Evolutionary conservation across 306 rosid species (phyloP).

Genomic region (Crataegus laevigata): DNA sequence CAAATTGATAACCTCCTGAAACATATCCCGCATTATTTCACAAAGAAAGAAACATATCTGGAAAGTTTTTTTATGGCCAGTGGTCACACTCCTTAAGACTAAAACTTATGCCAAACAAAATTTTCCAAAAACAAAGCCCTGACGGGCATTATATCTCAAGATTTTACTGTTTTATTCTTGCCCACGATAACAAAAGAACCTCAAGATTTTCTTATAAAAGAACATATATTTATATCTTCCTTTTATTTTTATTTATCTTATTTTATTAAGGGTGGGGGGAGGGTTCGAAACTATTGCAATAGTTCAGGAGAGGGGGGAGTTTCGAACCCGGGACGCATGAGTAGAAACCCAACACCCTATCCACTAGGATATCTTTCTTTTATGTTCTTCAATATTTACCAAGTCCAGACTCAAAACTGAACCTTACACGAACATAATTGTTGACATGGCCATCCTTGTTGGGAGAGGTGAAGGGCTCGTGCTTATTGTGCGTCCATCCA

Average conservation of each 20-base stretch:
- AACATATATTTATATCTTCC: neutral
- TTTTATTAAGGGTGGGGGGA: too few relatives aligned
- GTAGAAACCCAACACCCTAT: too few relatives aligned
- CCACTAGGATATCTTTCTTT: neutral
- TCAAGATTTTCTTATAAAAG: neutral
- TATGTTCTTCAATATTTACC: neutral
- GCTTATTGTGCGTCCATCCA: constrained; percentile 49
- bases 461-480: constrained; percentile 46
- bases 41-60: neutral
- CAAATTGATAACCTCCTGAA: neutral
- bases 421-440: constrained; percentile 64
- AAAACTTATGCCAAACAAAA: neutral
- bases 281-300: too few relatives aligned
- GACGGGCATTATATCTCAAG: neutral
- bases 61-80: neutral
- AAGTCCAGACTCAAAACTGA: neutral
- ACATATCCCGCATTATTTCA: neutral
- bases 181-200: neutral
- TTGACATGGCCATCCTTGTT: constrained; percentile 87
- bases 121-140: neutral
- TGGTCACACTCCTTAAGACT: neutral
- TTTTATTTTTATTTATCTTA: too few relatives aligned
- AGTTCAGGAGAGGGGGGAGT: too few relatives aligned
- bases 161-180: neutral
- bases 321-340: too few relatives aligned